Percentiles rank a stretch among this genome's conserved stretches.
Evolutionary conservation across 2,329 filamentous ascomycete species (phyloP).

Genomic region (Calonectria pseudoturangicola): DNA sequence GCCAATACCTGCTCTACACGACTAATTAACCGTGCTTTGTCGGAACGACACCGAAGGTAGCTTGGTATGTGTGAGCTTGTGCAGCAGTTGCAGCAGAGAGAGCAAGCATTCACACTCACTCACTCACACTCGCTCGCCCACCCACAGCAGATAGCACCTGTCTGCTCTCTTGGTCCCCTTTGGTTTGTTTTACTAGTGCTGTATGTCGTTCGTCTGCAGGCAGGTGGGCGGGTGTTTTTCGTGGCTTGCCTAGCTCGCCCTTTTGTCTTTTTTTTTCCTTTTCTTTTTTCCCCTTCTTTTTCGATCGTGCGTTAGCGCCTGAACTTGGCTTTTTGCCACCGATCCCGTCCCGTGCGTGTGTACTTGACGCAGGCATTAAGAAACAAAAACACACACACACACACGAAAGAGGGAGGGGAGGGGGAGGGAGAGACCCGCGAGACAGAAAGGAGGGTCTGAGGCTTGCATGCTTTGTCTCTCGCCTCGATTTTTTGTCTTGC

Average conservation of each 20-base stretch:
- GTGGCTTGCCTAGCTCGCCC: constrained; percentile 22
- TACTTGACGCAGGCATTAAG: too few relatives aligned
- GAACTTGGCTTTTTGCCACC: constrained; percentile 21
- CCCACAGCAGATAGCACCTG: constrained; percentile 6
- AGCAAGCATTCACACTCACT: neutral
- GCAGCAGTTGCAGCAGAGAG: too few relatives aligned
- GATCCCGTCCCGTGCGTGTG: constrained; percentile 12
- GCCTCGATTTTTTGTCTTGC: neutral
- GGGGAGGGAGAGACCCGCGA: neutral
- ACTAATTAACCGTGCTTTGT: constrained; percentile 25
- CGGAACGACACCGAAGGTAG: constrained; percentile 15
- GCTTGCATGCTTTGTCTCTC: constrained; percentile 2
- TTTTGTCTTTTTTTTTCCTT: neutral
- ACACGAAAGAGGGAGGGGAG: neutral
- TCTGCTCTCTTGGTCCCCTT: constrained; percentile 9
- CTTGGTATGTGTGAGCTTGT: neutral
- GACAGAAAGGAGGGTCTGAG: neutral
- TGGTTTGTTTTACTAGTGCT: constrained; percentile 22
- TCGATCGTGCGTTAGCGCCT: constrained; percentile 25
- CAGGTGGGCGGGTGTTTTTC: neutral
- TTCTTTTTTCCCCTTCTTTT: neutral
- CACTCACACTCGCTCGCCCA: too few relatives aligned
- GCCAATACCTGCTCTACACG: constrained; percentile 11
- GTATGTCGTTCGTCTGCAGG: constrained; percentile 9
- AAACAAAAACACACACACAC: neutral